phyloP scores from a whole-genome alignment of 2,329 filamentous ascomycete species.

The Fusarium virguliforme region DNA sequence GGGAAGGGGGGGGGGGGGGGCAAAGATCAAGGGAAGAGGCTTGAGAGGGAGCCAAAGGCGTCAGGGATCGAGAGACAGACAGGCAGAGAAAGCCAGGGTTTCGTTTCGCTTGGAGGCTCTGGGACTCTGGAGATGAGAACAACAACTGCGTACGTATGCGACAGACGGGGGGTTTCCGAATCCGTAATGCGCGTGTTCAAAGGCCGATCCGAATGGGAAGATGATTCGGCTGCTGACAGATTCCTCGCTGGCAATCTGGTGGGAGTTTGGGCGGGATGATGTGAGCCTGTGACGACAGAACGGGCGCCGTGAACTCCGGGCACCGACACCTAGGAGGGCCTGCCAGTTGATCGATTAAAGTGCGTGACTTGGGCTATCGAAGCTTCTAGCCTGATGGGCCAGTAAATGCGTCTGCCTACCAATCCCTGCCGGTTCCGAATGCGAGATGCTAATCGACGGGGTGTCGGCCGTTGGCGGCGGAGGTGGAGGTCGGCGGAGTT shows the following conservation, averaged over 20 bases:
- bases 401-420: slow-evolving; percentile 23
- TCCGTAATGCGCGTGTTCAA: slow-evolving; percentile 16
- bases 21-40: neutral
- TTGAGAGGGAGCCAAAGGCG: slow-evolving; percentile 20
- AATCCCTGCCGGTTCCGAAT: slow-evolving; percentile 27
- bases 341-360: slow-evolving; percentile 5
- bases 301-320: slow-evolving; percentile 10
- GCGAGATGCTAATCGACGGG: slow-evolving; percentile 21
- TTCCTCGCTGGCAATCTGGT: slow-evolving; percentile 1
- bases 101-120: slow-evolving; percentile 9
- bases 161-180: slow-evolving; percentile 20
- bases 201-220: slow-evolving; percentile 12
- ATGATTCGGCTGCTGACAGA: slow-evolving; percentile 10
- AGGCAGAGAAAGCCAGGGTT: neutral
- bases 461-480: slow-evolving; percentile 7
- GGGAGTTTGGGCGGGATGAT: slow-evolving; percentile 3
- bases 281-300: slow-evolving; percentile 20
- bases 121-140: slow-evolving; percentile 22
- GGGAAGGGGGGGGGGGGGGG: neutral
- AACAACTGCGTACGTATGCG: slow-evolving; percentile 16
- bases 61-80: neutral
- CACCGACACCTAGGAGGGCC: slow-evolving; percentile 11
- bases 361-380: slow-evolving; percentile 21
- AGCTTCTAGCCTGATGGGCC: slow-evolving; percentile 34
- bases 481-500: slow-evolving; percentile 40